Percentiles rank a stretch among this genome's conserved stretches.
Evolutionary conservation across 78 protist species (phyloP).

Genomic region (Polysphondylium violaceum): DNA sequence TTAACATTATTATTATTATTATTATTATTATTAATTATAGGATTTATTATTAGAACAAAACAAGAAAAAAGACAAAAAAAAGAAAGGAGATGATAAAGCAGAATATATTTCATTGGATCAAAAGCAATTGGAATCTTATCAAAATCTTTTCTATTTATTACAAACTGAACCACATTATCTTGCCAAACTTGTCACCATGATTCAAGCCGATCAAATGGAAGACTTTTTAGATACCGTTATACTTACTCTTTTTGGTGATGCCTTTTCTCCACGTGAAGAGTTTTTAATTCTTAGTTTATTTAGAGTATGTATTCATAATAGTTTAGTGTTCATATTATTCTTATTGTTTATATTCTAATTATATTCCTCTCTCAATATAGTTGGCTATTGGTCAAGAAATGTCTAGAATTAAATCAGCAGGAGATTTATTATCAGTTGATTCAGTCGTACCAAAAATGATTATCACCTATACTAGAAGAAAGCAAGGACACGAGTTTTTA

Average conservation of each 20-base stretch:
- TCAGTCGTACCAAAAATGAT: slow-evolving; percentile 83
- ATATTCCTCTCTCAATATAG: not conserved
- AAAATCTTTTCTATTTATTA: slow-evolving; percentile 84
- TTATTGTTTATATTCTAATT: slow-evolving; percentile 40
- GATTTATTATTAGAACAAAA: slow-evolving; percentile 25
- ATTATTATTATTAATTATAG: not conserved
- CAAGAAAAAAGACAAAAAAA: slow-evolving; percentile 39
- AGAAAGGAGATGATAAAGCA: slow-evolving; percentile 13
- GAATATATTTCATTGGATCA: slow-evolving; percentile 47
- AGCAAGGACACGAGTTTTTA: slow-evolving; percentile 74
- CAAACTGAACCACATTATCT: slow-evolving; percentile 91
- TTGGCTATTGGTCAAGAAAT: slow-evolving; percentile 75
- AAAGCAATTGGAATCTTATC: slow-evolving; percentile 80
- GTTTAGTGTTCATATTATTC: slow-evolving; percentile 4
- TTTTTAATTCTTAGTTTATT: slow-evolving; percentile 86
- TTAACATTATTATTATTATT: not conserved
- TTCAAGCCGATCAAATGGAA: slow-evolving; percentile 84
- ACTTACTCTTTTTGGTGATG: slow-evolving; percentile 90
- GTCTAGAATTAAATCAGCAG: slow-evolving; percentile 79
- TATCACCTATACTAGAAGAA: slow-evolving; percentile 73
- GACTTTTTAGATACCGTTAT: slow-evolving; percentile 87
- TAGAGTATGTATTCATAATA: slow-evolving; percentile 2
- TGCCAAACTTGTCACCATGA: slow-evolving; percentile 70
- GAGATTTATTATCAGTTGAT: slow-evolving; percentile 52
- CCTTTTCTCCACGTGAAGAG: slow-evolving; percentile 91